Percentiles rank a stretch among this genome's conserved stretches.
Conservation (phyloP, 768 basidiomycete species). For the Lactifluus piperatus region DNA sequence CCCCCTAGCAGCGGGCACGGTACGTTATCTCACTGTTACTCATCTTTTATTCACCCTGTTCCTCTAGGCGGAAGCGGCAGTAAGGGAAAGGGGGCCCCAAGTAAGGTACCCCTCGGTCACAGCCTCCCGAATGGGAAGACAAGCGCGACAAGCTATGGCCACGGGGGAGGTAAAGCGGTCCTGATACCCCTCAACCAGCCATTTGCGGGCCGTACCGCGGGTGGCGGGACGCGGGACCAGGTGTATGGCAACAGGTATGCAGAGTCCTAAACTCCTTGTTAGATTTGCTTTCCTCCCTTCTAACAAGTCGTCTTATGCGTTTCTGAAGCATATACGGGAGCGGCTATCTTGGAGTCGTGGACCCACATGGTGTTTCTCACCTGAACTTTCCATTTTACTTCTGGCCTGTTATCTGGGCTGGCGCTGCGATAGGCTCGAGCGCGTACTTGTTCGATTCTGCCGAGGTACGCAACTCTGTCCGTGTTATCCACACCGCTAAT, state of each 20-base stretch:
- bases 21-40: not conserved
- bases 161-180: slow-evolving; percentile 15
- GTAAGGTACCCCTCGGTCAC: not conserved
- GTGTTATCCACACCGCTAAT: not conserved
- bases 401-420: slow-evolving; percentile 24
- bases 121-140: slow-evolving; percentile 6
- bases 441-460: slow-evolving; percentile 15
- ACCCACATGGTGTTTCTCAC: slow-evolving; percentile 13
- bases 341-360: slow-evolving; percentile 22
- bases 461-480: slow-evolving; percentile 13
- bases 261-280: not conserved
- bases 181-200: slow-evolving; percentile 20
- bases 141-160: slow-evolving; percentile 21
- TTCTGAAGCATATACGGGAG: slow-evolving; percentile 23
- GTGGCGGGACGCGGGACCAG: slow-evolving; percentile 22
- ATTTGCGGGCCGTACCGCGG: slow-evolving; percentile 23
- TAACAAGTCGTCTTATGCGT: not conserved
- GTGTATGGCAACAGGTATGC: slow-evolving; percentile 23
- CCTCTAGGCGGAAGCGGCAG: slow-evolving; percentile 3
- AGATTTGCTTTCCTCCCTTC: no score
- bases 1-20: not conserved
- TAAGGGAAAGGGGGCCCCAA: not conserved
- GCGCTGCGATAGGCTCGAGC: not conserved
- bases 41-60: not conserved
- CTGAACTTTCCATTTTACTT: slow-evolving; percentile 23